Base-by-base conservation (phyloP, 768 basidiomycete species). In the Lactifluus rugatus region DNA sequence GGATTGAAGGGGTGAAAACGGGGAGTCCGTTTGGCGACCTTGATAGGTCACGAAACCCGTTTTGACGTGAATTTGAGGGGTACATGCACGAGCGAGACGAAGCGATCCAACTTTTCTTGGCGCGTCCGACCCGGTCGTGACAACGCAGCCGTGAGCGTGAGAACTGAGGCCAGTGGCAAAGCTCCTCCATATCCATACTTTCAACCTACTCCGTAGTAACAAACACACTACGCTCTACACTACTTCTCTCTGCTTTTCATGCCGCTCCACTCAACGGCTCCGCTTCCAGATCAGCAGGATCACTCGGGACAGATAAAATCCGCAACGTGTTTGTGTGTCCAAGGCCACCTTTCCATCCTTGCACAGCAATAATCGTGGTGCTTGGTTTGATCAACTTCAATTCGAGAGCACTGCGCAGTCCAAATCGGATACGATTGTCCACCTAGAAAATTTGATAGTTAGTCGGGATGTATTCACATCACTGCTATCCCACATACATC, bases 311-410 rank as follows among this genome's bases (percentile, higher is more conserved):
- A 41, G 82, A 82, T 65, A 93, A 72, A 61, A 93, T 80, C 50
- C 91, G 85, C 57, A 93, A 76, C 13, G 90, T 93, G 78, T 94
- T 93, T 64, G 92, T 94, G 74, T 96, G 93, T 32, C 93, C 94
- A 46, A 96, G 81, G 58, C 96, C 96, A 45, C 93, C 91, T 76
- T 93, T 95, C 95, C 95, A 99, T n/a, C 96, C 96, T 73, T 98
- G 96, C 5, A 99, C 88, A 49, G 95, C 95, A 62, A 98, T 78
- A 67, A 99, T 81, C 25, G 93, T 91, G 53, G 84, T 84, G 54
- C 92, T 90, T 37, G 91, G 83, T 67, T 84, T 83, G 76, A 98
- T 85, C 69, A 99, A 81, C 63, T 89, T 87, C 72, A 99, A 73
- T 17, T 75, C 79, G 46, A 97, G 77, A 3, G 90, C 96, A 69